Percentiles rank a stretch among this genome's conserved stretches.
Conservation (phyloP, 805 yeast species). For the Starmera quercuum region DNA sequence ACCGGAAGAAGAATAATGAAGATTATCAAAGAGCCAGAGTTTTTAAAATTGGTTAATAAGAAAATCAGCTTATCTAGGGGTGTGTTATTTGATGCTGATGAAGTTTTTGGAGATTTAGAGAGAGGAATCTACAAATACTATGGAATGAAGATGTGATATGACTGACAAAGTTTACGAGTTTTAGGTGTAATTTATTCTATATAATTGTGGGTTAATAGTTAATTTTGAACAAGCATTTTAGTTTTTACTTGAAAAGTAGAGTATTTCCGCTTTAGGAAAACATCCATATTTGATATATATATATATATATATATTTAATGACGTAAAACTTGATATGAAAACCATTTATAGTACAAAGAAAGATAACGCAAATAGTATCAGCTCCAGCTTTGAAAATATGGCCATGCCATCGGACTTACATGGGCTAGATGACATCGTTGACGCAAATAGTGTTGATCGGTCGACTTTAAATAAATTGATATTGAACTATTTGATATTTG, state of each 20-base stretch:
- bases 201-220: neutral
- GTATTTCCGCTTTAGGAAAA: too few relatives aligned
- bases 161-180: too few relatives aligned
- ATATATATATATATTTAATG: too few relatives aligned
- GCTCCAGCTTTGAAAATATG: too few relatives aligned
- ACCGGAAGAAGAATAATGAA: slow-evolving; percentile 53
- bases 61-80: slow-evolving; percentile 28
- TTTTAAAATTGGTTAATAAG: slow-evolving; percentile 29
- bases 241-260: too few relatives aligned
- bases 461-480: slow-evolving; percentile 30
- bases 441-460: slow-evolving; percentile 1
- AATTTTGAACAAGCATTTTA: too few relatives aligned
- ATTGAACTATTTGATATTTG: slow-evolving; percentile 67
- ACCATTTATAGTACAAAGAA: too few relatives aligned
- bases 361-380: too few relatives aligned
- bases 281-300: too few relatives aligned
- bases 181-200: too few relatives aligned
- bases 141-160: slow-evolving; percentile 27
- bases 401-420: too few relatives aligned
- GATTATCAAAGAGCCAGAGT: slow-evolving; percentile 30
- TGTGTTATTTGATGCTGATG: slow-evolving; percentile 28
- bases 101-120: slow-evolving; percentile 33
- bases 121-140: slow-evolving; percentile 37
- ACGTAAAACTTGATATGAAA: too few relatives aligned
- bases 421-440: neutral